Conservation (phyloP, 2,329 filamentous ascomycete species). For the Aphanoascus verrucosus region DNA sequence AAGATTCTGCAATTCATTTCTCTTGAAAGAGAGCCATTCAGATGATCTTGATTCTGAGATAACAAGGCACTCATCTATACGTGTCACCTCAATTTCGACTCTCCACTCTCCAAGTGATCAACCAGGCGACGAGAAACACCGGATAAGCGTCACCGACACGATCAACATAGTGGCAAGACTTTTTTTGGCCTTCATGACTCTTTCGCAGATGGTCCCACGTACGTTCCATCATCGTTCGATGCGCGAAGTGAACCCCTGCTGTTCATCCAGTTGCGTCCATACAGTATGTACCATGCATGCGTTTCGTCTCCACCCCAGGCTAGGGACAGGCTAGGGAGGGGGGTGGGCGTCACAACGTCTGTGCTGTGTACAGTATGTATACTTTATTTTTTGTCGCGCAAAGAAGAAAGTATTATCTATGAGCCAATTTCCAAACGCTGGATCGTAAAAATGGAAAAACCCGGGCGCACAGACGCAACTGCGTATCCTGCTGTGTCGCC, state of each 20-base stretch:
- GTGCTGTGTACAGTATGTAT: no score
- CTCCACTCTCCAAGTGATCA: neutral
- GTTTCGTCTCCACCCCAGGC: neutral
- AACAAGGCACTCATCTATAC: no score
- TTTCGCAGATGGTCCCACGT: neutral
- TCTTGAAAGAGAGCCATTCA: neutral
- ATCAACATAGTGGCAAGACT: neutral
- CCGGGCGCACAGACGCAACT: no score
- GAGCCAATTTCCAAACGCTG: no score
- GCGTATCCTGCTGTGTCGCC: no score
- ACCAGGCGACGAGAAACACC: neutral
- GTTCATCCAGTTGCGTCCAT: neutral
- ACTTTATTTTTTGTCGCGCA: no score
- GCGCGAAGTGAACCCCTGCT: conserved; percentile 5
- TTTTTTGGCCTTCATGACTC: neutral
- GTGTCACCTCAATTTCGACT: no score
- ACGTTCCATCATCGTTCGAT: conserved; percentile 6
- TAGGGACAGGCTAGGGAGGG: no score
- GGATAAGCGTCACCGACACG: neutral
- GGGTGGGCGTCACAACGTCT: no score
- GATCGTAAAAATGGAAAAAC: no score
- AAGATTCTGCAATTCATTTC: neutral
- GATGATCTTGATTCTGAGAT: neutral
- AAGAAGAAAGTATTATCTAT: no score
- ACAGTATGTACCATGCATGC: neutral